Evolutionary conservation across 2,329 filamentous ascomycete genomes (phyloP), one percentile per base, ranked within the genome.

Genomic region (Botrytis galanthina): DNA sequence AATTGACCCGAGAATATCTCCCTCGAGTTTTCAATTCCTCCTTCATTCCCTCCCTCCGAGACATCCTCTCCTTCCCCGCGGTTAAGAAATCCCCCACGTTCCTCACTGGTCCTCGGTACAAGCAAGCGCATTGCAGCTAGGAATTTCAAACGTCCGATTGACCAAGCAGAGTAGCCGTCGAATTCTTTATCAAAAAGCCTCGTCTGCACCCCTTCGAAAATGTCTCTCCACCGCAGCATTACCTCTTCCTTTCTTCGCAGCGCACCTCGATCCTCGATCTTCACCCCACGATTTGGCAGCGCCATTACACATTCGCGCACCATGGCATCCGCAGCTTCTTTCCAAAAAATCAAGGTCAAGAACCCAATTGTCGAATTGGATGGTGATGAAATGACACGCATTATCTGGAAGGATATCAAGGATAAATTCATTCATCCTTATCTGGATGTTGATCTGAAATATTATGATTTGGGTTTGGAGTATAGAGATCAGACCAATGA

Each of bases 371-470:
- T 99, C 84, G 96, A 98, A 87, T 90, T 98, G 81, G 95, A 98
- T 83, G 95, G 95, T 81, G 90, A 92, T 80, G 90, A 94, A 91
- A 98, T 98, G 96, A 99, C 96, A 80, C 89, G 96, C 81, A 95
- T 99, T 83, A 99, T 99, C 87, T 99, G 96, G 96, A 88, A 98
- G 87, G 91, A 93, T 84, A 99, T 99, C 89, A 98, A 98, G 89
- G 93, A 98, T 86, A 97, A 97, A 89, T 95, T 98, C 87, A 98
- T 98, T 85, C 88, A 92, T 85, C 95, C 95, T 73, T 98, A 96
- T 86, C 92, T 99, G 79, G 95, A 98, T 84, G 90, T 99, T 83
- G 95, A 98, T 84, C 91, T 99, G 82, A 98, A 99, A 88, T 97
- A 97, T 89, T 97, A 97, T 85, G 94, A 97, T 82, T 85, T 97